Evolutionary conservation across 331 rosid species (phyloP).

Genomic region (Arachis monticola): DNA sequence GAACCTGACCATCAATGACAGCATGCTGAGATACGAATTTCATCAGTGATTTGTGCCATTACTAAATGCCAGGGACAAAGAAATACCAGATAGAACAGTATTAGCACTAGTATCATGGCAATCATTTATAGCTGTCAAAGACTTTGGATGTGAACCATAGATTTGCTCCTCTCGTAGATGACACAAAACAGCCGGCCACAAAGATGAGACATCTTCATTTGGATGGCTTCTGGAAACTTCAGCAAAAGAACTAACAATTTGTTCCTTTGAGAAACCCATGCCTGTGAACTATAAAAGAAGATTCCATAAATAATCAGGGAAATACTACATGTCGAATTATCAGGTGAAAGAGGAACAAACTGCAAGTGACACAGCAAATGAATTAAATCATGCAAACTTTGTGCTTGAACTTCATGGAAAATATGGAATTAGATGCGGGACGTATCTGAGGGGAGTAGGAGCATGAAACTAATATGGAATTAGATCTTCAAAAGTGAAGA

Average conservation of each 20-base stretch:
- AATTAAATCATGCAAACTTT: constrained; percentile 28
- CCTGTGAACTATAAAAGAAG: constrained; percentile 56
- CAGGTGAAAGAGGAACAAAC: constrained; percentile 1
- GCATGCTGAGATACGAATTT: constrained; percentile 6
- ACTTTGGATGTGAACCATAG: constrained; percentile 58
- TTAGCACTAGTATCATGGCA: constrained; percentile 22
- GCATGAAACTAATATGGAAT: constrained; percentile 5
- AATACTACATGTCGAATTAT: constrained; percentile 27
- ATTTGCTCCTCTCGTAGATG: constrained; percentile 74
- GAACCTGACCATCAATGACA: constrained; percentile 53
- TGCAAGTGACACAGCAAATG: constrained; percentile 18
- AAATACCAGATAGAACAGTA: constrained; percentile 45
- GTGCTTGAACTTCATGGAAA: constrained; percentile 28
- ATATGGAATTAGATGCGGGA: no score
- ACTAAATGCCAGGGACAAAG: constrained; percentile 7
- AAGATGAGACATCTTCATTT: constrained; percentile 61
- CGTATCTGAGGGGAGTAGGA: neutral
- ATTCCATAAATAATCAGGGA: neutral
- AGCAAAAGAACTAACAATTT: constrained; percentile 54
- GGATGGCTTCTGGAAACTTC: constrained; percentile 63
- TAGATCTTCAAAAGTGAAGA: neutral
- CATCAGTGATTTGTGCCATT: neutral
- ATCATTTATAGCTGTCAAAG: constrained; percentile 44
- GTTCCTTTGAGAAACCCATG: constrained; percentile 85
- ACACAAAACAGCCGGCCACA: constrained; percentile 90